Evolutionary conservation across 2,329 filamentous ascomycete genomes (phyloP).

Genomic region (Penicillium sp.): DNA sequence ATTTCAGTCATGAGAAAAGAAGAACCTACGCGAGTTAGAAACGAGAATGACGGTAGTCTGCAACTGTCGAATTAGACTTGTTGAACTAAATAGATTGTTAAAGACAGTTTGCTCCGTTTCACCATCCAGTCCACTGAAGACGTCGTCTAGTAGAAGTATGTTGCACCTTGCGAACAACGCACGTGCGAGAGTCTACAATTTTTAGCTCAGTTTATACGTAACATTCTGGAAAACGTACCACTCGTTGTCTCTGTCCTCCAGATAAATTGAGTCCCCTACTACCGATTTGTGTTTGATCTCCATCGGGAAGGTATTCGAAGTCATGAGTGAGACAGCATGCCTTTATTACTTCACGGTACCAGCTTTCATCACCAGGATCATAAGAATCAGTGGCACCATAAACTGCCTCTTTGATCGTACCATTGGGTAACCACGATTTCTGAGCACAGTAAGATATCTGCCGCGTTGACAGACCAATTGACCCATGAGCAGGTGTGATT

Average conservation of each 20-base stretch:
- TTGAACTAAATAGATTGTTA: constrained; percentile 7
- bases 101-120: constrained; percentile 9
- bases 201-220: neutral
- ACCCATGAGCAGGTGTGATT: constrained; percentile 31
- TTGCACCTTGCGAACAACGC: constrained; percentile 44
- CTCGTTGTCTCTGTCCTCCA: constrained; percentile 51
- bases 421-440: constrained; percentile 26
- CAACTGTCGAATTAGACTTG: constrained; percentile 1
- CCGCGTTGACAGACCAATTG: constrained; percentile 25
- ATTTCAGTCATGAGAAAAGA: neutral
- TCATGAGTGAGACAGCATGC: constrained; percentile 33
- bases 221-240: constrained; percentile 28
- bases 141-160: constrained; percentile 13
- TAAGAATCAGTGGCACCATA: constrained; percentile 20
- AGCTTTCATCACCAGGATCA: constrained; percentile 12
- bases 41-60: constrained; percentile 6
- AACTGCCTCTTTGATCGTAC: constrained; percentile 29
- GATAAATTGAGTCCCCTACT: constrained; percentile 50
- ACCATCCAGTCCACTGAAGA: constrained; percentile 13
- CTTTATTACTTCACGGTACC: constrained; percentile 1
- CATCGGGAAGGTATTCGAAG: constrained; percentile 34
- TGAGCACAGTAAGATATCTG: constrained; percentile 40
- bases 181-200: constrained; percentile 32
- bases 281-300: constrained; percentile 46
- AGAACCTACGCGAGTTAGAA: neutral